Percentiles rank a stretch among this genome's conserved stretches.
phyloP scores from a whole-genome alignment of 2,329 filamentous ascomycete genomes.

The Alternaria angustiovoidea region DNA sequence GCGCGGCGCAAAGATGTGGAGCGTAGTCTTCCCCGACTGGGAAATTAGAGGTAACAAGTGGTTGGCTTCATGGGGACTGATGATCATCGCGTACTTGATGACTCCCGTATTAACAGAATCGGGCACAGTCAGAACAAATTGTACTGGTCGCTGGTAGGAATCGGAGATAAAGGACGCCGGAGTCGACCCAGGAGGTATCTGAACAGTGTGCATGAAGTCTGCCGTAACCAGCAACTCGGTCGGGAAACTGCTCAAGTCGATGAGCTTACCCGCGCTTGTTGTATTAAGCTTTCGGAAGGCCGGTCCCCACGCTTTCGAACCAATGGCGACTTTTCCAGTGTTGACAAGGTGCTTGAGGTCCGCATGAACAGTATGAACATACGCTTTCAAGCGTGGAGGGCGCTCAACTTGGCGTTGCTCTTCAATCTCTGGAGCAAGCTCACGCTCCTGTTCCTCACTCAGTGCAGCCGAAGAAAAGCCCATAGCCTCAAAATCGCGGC shows the following conservation, averaged over 20 bases:
- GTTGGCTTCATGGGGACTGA: constrained; percentile 70
- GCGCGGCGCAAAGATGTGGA: constrained; percentile 65
- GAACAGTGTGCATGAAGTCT: constrained; percentile 62
- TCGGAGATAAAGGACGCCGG: constrained; percentile 1
- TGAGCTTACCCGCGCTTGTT: constrained; percentile 52
- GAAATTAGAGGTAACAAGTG: constrained; percentile 55
- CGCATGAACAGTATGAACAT: constrained; percentile 54
- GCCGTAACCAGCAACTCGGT: constrained; percentile 56
- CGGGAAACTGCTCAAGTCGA: constrained; percentile 51
- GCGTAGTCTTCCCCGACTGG: constrained; percentile 41
- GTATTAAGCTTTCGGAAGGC: constrained; percentile 57
- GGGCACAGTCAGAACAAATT: constrained; percentile 60
- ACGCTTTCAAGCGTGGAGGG: constrained; percentile 53
- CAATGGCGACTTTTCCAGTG: constrained; percentile 42
- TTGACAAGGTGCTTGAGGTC: constrained; percentile 55
- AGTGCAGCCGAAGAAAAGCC: constrained; percentile 52
- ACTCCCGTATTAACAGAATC: background rate
- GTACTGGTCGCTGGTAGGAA: constrained; percentile 60
- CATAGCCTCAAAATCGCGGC: constrained; percentile 36
- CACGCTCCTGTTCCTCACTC: constrained; percentile 73
- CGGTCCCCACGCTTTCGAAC: constrained; percentile 50
- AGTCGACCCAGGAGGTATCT: constrained; percentile 16
- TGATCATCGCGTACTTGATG: constrained; percentile 56
- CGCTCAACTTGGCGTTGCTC: constrained; percentile 64
- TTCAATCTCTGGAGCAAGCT: constrained; percentile 71